A percentile compares a stretch with the other conserved stretches of the same genome.
phyloP scores from a whole-genome alignment of 2,329 filamentous ascomycete genomes.

The Calycina marina region DNA sequence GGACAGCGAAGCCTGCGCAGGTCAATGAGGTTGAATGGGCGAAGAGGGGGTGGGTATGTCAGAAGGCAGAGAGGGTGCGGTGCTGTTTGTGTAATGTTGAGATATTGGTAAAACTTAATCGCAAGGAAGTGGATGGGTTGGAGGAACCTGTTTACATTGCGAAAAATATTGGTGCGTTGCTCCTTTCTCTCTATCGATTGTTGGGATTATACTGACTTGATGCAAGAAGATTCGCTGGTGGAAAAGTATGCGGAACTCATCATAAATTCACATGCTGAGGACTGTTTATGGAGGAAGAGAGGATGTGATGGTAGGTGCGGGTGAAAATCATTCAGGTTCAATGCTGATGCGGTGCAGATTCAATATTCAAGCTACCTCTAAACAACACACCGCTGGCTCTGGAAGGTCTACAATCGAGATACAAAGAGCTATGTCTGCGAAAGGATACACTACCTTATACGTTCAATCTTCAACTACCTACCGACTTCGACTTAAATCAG shows the following conservation, averaged over 20 bases:
- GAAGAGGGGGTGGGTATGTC: slow-evolving; percentile 80
- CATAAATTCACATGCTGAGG: slow-evolving; percentile 58
- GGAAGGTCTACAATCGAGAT: slow-evolving; percentile 43
- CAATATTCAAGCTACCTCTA: slow-evolving; percentile 46
- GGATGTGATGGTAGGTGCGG: slow-evolving; percentile 63
- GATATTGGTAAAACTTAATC: slow-evolving; percentile 64
- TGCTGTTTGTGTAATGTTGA: slow-evolving; percentile 79
- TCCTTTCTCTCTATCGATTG: not conserved
- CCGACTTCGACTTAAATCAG: slow-evolving; percentile 34
- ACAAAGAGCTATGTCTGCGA: slow-evolving; percentile 43
- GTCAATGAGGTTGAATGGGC: slow-evolving; percentile 92
- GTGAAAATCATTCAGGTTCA: slow-evolving; percentile 19
- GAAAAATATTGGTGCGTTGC: slow-evolving; percentile 41
- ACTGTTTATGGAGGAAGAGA: slow-evolving; percentile 72
- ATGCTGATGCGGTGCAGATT: slow-evolving; percentile 27
- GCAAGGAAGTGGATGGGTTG: slow-evolving; percentile 40
- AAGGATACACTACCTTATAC: slow-evolving; percentile 43
- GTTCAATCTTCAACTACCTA: slow-evolving; percentile 41
- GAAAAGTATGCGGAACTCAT: slow-evolving; percentile 64
- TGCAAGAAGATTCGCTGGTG: slow-evolving; percentile 49
- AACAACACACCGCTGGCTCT: slow-evolving; percentile 46
- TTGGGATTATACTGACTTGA: slow-evolving; percentile 12
- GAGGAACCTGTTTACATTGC: slow-evolving; percentile 38
- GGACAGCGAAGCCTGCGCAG: slow-evolving; percentile 79
- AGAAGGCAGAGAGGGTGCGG: slow-evolving; percentile 66